phyloP scores from a whole-genome alignment of 768 basidiomycete genomes.

The Suillus weaverae region DNA sequence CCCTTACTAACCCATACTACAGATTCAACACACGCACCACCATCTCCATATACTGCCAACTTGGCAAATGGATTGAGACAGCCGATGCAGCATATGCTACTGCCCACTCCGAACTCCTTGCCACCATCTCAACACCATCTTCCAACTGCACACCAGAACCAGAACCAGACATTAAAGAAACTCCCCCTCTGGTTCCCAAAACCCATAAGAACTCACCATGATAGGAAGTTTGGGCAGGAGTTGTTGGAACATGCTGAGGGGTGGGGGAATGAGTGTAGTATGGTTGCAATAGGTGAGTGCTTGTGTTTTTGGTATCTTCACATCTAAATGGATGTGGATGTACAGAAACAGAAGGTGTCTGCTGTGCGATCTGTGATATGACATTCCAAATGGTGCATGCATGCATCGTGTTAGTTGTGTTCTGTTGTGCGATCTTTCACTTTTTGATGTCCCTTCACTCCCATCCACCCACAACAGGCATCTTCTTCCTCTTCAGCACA shows the following conservation, averaged over 20 bases:
- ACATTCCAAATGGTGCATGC: no score
- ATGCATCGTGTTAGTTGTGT: no score
- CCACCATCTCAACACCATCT: background rate
- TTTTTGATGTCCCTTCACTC: no score
- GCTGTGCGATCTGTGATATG: no score
- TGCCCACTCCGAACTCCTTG: constrained; percentile 31
- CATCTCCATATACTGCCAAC: constrained; percentile 77
- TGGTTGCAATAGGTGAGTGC: no score
- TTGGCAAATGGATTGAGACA: constrained; percentile 74
- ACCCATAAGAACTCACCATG: constrained; percentile 51
- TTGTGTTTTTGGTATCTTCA: no score
- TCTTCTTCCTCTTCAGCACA: no score
- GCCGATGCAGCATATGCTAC: constrained; percentile 53
- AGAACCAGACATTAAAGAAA: background rate
- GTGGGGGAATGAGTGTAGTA: constrained; percentile 41
- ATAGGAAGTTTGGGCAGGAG: constrained; percentile 66
- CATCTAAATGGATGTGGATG: no score
- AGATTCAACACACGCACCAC: constrained; percentile 91
- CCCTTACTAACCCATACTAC: background rate
- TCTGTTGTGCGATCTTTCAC: no score
- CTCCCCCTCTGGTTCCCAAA: constrained; percentile 63
- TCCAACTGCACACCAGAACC: background rate
- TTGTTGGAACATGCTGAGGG: constrained; percentile 65
- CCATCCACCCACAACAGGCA: no score
- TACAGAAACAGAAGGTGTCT: no score